phyloP scores from a whole-genome alignment of 1,284 basidiomycete species.

The Ustilago vetiveriae region DNA sequence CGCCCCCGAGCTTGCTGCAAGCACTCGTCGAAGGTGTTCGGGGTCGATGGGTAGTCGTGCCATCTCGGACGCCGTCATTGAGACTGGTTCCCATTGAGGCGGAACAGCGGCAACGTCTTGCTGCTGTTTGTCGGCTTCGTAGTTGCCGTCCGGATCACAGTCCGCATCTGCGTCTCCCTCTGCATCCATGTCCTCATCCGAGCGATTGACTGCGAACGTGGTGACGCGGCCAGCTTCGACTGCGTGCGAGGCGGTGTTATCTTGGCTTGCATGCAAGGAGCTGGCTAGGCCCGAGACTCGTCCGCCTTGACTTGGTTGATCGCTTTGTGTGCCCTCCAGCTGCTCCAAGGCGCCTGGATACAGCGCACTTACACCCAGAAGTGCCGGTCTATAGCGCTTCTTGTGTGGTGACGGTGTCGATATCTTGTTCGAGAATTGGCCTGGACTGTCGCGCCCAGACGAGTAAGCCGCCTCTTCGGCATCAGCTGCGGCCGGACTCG shows the following conservation, averaged over 20 bases:
- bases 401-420: slow-evolving; percentile 27
- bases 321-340: neutral
- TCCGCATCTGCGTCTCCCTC: slow-evolving; percentile 34
- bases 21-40: slow-evolving; percentile 17
- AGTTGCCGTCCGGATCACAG: no score
- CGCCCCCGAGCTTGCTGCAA: slow-evolving; percentile 21
- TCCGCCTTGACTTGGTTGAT: neutral
- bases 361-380: slow-evolving; percentile 12
- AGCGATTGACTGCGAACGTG: neutral
- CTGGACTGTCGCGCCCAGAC: slow-evolving; percentile 7
- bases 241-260: neutral
- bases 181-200: slow-evolving; percentile 17
- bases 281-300: neutral
- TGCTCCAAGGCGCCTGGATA: slow-evolving; percentile 6
- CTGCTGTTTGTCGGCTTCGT: slow-evolving; percentile 17
- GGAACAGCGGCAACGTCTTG: neutral
- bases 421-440: slow-evolving; percentile 6
- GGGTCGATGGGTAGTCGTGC: slow-evolving; percentile 33
- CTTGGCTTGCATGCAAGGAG: neutral
- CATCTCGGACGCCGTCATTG: neutral
- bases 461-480: neutral
- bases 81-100: neutral
- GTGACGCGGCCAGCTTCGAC: neutral
- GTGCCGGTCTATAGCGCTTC: slow-evolving; percentile 15
- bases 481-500: neutral